A percentile compares a stretch with the other conserved stretches of the same genome.
Evolutionary conservation across 768 basidiomycete species (phyloP).

Genomic region (Lentinus tigrinus): DNA sequence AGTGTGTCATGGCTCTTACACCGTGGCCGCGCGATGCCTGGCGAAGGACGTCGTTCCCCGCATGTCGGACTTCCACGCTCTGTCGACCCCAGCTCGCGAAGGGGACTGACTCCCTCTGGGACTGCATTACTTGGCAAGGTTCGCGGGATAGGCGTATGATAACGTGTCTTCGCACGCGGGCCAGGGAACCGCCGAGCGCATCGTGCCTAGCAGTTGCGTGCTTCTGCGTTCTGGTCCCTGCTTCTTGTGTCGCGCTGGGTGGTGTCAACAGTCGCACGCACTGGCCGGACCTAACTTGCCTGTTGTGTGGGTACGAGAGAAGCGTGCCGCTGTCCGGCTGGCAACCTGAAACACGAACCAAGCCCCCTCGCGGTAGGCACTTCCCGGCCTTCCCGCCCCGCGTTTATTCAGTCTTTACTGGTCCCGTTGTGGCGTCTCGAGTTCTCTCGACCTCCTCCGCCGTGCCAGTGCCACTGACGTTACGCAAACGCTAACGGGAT

Average conservation of each 20-base stretch:
- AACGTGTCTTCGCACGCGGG: slow-evolving; percentile 1
- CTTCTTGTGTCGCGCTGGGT: background rate
- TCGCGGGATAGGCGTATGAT: slow-evolving; percentile 12
- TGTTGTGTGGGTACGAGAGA: background rate
- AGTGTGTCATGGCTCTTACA: background rate
- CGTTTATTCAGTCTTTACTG: background rate
- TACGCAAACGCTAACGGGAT: background rate
- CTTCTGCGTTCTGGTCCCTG: background rate
- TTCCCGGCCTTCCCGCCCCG: background rate
- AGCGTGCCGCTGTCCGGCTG: slow-evolving; percentile 22
- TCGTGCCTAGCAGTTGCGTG: slow-evolving; percentile 10
- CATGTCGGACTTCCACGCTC: background rate
- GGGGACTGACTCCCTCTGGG: background rate
- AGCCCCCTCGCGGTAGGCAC: slow-evolving; percentile 1
- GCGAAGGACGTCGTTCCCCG: background rate
- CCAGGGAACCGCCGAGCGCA: background rate
- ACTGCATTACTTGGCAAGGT: slow-evolving; percentile 2
- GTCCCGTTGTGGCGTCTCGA: slow-evolving; percentile 17
- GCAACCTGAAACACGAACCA: slow-evolving; percentile 22
- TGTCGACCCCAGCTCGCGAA: background rate
- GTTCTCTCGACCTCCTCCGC: background rate
- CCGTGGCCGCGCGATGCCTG: background rate
- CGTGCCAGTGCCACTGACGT: slow-evolving; percentile 17
- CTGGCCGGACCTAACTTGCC: slow-evolving; percentile 7
- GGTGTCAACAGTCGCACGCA: background rate